These are phyloP conservation scores for Penicillium coprophilum DNA, from an alignment of 495 filamentous ascomycete species.

Conservation along the genomic window DNA sequence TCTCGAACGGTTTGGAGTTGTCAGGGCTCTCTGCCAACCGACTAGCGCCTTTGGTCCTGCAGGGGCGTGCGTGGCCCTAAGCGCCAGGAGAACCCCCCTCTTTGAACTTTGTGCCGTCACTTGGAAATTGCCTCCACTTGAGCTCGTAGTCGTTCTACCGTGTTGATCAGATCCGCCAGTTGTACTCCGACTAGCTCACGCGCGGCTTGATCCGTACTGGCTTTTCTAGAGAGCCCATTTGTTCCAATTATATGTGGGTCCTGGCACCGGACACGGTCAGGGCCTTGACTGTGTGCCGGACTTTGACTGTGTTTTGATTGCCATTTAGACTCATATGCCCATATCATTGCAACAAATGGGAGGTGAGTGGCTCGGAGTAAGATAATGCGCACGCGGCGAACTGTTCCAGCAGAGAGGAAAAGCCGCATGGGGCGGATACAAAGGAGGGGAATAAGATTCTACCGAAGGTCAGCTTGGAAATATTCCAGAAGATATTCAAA, in stretches of 20 bases:
- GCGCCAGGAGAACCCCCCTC: conserved; percentile 11
- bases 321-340: conserved; percentile 54
- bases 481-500: conserved; percentile 13
- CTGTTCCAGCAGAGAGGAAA: conserved; percentile 66
- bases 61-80: conserved; percentile 29
- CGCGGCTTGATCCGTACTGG: conserved; percentile 24
- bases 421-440: conserved; percentile 82
- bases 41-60: conserved; percentile 12
- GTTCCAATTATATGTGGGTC: conserved; percentile 27
- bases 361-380: conserved; percentile 71
- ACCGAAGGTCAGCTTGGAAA: conserved; percentile 26
- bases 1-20: conserved; percentile 15
- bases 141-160: conserved; percentile 40
- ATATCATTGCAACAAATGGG: conserved; percentile 62
- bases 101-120: too few species aligned
- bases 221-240: conserved; percentile 22
- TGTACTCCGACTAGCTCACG: conserved; percentile 29
- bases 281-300: conserved; percentile 26
- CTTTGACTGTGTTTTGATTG: conserved; percentile 30
- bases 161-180: conserved; percentile 38
- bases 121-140: conserved; percentile 35
- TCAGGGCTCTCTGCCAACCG: conserved; percentile 17
- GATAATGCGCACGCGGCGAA: conserved; percentile 72
- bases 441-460: conserved; percentile 83
- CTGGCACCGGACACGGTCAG: conserved; percentile 32